Evolutionary conservation across 2,329 filamentous ascomycete species (phyloP), one percentile per base, ranked within the genome.

Genomic region (Metarhizium robertsii): DNA sequence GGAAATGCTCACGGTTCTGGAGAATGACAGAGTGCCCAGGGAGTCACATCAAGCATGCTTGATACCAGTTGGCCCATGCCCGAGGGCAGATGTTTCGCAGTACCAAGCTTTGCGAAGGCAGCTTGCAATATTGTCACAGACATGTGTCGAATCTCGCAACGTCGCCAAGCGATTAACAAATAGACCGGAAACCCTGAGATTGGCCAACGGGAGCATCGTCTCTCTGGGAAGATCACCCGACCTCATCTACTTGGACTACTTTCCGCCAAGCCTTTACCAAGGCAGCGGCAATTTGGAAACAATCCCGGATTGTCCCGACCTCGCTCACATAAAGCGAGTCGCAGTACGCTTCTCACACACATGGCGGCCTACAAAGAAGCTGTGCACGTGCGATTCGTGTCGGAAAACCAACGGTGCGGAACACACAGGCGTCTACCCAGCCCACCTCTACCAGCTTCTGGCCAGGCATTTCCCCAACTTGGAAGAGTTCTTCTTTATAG

Each of bases 401-500:
- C 69, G 71, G 8, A 64, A 64, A 7, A 55, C 64, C 2, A 69
- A 72, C 53, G 59, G 61, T 7, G 55, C 58, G 3, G 53, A 60
- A 10, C 63, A 64, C 20, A 62, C 58, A 43, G 60, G 66, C 50
- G 61, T 63, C 14, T 69, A 68, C 34, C 74, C 74, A 0, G 62
- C 64, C 5, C 74, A 77, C 53, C 62, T 75, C 1, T 76, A 74
- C 59, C 71, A 75, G 51, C 75, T 77, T 36, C 64, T 75, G 6
- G 68, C 72, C 2, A 64, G 73, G 10, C 69, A 73, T 57, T 62
- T 73, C 14, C 71, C 71, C 1, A 73, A 71, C 14, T 64, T 77
- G 6, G 69, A 75, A 55, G 65, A 69, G 1, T 74, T 77, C 47
- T 76, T 73, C 57, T 71, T 77, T 49, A 63, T 77, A 25, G 75